Percentiles rank a stretch among this genome's conserved stretches.
Conservation (phyloP, 345 rosid genomes). For the Gossypium anomalum region DNA sequence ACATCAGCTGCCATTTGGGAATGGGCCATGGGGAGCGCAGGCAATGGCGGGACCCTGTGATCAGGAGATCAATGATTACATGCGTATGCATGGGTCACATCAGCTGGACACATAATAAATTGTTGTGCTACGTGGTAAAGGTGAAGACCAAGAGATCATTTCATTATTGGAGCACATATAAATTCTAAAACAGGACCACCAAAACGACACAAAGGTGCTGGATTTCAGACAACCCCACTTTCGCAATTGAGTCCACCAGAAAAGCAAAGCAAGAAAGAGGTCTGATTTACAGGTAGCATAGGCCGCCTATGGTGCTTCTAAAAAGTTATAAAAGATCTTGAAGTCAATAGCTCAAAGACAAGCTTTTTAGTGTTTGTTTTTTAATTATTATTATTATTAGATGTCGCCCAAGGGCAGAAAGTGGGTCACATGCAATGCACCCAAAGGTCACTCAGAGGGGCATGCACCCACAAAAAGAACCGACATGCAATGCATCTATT, state of each 20-base stretch:
- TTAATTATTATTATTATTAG: background rate
- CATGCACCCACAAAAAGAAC: constrained; percentile 19
- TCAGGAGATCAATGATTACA: constrained; percentile 25
- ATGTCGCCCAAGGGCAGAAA: constrained; percentile 25
- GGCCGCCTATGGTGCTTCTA: constrained; percentile 5
- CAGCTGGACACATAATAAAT: constrained; percentile 10
- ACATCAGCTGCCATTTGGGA: background rate
- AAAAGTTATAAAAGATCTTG: background rate
- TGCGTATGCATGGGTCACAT: constrained; percentile 22
- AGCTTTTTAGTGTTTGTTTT: background rate
- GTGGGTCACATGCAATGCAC: constrained; percentile 5
- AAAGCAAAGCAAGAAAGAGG: constrained; percentile 8
- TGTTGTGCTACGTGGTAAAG: background rate
- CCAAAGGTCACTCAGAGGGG: background rate
- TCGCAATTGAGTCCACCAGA: background rate
- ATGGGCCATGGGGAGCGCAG: background rate
- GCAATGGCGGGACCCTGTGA: constrained; percentile 20
- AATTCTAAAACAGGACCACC: constrained; percentile 17
- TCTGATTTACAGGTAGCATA: background rate
- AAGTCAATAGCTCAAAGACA: background rate
- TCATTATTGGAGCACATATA: background rate
- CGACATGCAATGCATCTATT: constrained; percentile 18
- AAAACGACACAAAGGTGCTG: constrained; percentile 16
- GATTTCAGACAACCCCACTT: constrained; percentile 24
- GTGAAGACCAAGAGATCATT: constrained; percentile 16